Base-by-base conservation (phyloP, 1,284 basidiomycete genomes). In the Cutaneotrichosporon mucoides region DNA sequence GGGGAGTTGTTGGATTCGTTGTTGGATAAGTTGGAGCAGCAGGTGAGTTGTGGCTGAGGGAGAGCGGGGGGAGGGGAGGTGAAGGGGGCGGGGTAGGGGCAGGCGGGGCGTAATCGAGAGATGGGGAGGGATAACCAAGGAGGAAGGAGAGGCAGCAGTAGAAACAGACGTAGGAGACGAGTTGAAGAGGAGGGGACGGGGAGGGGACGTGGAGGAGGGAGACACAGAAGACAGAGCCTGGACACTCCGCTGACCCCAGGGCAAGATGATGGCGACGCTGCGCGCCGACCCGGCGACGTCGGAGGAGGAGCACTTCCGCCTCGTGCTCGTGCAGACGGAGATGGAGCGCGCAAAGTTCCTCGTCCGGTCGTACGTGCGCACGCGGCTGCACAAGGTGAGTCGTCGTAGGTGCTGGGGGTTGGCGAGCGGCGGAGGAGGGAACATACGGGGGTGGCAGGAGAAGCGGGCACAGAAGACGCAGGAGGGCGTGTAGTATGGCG, bases 301-400 rank as follows among this genome's bases (percentile, higher is more conserved):
- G 1, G 90, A 93, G 69, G 91, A 94, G 64, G 92, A 95, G 65
- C 91, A 96, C 71, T 88, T 92, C 66, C 83, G 90, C 63, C 88
- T 93, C 45, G 87, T 91, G 80, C 85, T 95, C 49, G 92, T 91
- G 0, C 90, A 93, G 77, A 92, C 90, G 0, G 92, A 96, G 77
- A 85, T 93, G 70, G 92, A 96, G 75, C 84, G 92, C 45, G 88
- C 91, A 68, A 92, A 92, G 77, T 96, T 90, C 71, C 84, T 94
- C 60, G 85, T 94, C 24, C 80, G 91, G 57, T 88, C 88, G 1
- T 95, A 94, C 73, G 83, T 94, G 4, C 83, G 92, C n/a, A 89
- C 88, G 40, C 81, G 92, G 62, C 73, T 94, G 55, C 86, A 84
- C 81, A 96, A 96, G 83, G 92, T 89, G 61, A 53, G 81, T 68